phyloP scores from a whole-genome alignment of 495 filamentous ascomycete genomes.

The Chaetomium cochliodes region DNA sequence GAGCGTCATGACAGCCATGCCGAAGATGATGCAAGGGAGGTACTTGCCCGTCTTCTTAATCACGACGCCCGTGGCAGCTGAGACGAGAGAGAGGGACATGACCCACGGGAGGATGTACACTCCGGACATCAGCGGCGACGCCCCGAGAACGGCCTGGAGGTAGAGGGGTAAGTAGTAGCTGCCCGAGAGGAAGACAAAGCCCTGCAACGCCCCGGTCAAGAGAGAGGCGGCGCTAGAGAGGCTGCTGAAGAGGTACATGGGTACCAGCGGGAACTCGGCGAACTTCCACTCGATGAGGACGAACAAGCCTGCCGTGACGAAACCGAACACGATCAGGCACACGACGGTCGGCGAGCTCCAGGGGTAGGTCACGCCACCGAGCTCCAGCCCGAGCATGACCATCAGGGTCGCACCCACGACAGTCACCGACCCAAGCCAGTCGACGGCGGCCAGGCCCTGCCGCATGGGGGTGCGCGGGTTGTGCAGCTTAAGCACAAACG shows the following conservation, averaged over 20 bases:
- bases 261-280: conserved; percentile 76
- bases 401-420: conserved; percentile 78
- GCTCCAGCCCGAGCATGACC: conserved; percentile 76
- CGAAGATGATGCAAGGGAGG: conserved; percentile 54
- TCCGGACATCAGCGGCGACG: conserved; percentile 69
- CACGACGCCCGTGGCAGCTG: conserved; percentile 62
- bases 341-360: conserved; percentile 76
- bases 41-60: conserved; percentile 72
- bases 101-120: conserved; percentile 77
- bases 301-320: conserved; percentile 61
- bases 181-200: conserved; percentile 69
- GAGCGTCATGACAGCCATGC: conserved; percentile 57
- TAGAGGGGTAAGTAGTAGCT: conserved; percentile 78
- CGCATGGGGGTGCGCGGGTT: conserved; percentile 69
- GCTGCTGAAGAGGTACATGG: conserved; percentile 62
- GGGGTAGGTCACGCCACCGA: conserved; percentile 70
- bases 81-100: conserved; percentile 64
- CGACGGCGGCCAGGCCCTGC: conserved; percentile 70
- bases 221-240: conserved; percentile 60
- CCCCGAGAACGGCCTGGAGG: conserved; percentile 73
- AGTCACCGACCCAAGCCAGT: conserved; percentile 69
- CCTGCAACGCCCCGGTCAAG: conserved; percentile 61
- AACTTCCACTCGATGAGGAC: conserved; percentile 67
- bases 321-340: conserved; percentile 75
- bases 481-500: conserved; percentile 71